phyloP scores from a whole-genome alignment of 2,329 filamentous ascomycete genomes.

The Phyllosticta paracitricarpa region DNA sequence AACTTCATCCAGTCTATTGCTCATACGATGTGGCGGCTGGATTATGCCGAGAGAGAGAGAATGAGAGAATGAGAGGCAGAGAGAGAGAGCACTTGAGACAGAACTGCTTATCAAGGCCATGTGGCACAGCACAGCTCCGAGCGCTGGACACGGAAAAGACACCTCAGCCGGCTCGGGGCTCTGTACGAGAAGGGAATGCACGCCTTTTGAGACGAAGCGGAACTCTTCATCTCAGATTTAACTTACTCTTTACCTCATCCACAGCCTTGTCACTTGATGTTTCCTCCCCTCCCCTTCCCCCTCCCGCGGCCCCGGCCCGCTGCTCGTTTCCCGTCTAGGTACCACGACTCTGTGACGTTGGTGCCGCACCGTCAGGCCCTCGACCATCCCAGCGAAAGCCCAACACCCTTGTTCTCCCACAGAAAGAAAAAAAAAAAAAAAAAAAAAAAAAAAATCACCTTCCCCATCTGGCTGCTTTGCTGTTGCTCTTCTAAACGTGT shows the following conservation, averaged over 20 bases:
- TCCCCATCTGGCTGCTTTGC: background rate
- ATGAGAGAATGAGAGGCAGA: no score
- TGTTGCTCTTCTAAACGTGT: background rate
- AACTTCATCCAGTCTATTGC: background rate
- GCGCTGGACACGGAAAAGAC: no score
- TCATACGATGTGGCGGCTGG: background rate
- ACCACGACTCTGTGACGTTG: background rate
- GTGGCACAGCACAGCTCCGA: background rate
- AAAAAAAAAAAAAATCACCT: background rate
- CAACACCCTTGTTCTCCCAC: no score
- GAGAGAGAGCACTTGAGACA: no score
- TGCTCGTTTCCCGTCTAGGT: no score
- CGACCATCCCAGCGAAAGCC: background rate
- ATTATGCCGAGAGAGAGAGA: no score
- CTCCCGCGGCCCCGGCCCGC: no score
- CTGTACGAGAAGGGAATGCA: background rate
- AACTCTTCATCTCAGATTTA: no score
- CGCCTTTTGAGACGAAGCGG: no score
- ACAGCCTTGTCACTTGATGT: background rate
- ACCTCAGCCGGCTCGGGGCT: background rate
- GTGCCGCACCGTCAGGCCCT: background rate
- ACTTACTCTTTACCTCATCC: background rate
- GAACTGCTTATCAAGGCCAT: background rate
- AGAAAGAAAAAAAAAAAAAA: no score
- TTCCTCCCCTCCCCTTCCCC: background rate